These are phyloP conservation scores for Delphinella strobiligena DNA, from an alignment of 2,329 filamentous ascomycete species.

Conservation along the genomic window DNA sequence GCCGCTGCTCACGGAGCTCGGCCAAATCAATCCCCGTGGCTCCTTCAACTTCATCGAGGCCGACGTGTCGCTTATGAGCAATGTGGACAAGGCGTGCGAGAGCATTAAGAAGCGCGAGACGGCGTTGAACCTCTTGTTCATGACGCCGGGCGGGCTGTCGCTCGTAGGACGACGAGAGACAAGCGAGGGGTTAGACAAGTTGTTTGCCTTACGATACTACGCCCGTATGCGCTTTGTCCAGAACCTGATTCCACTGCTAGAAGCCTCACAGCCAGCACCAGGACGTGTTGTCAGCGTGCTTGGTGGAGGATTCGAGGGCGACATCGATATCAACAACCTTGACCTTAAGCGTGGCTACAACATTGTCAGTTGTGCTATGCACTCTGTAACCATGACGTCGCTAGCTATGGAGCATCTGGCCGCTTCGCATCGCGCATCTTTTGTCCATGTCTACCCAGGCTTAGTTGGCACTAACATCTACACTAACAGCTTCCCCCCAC, in stretches of 20 bases:
- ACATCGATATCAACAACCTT: constrained; percentile 14
- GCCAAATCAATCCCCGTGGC: not conserved
- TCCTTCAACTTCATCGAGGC: constrained; percentile 32
- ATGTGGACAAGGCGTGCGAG: constrained; percentile 37
- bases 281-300: constrained; percentile 18
- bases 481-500: constrained; percentile 1
- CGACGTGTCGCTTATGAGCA: constrained; percentile 35
- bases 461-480: constrained; percentile 10
- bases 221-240: constrained; percentile 25
- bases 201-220: constrained; percentile 20
- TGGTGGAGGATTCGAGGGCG: constrained; percentile 15
- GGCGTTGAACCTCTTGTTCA: constrained; percentile 40
- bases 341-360: constrained; percentile 12
- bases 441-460: constrained; percentile 13
- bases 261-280: constrained; percentile 10
- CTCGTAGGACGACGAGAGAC: constrained; percentile 15
- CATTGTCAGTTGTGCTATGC: constrained; percentile 7
- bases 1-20: not conserved
- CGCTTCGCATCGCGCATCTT: constrained; percentile 8
- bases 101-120: constrained; percentile 37
- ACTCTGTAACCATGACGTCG: constrained; percentile 12
- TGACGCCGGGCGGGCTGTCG: constrained; percentile 27
- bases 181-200: constrained; percentile 23
- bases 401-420: constrained; percentile 13
- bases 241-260: constrained; percentile 25